Base-by-base conservation (phyloP, 306 rosid genomes). In the Betula pendula region DNA sequence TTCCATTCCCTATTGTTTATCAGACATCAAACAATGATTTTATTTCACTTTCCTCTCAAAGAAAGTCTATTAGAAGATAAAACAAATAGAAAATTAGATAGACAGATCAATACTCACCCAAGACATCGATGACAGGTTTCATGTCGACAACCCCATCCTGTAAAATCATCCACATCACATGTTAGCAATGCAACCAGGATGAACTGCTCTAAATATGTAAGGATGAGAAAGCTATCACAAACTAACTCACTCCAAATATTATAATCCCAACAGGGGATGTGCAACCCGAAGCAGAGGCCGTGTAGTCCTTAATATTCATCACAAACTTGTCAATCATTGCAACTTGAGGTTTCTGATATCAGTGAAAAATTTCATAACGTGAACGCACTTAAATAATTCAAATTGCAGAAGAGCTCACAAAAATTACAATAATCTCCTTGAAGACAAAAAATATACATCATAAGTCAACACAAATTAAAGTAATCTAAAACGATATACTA, bases 241-340 rank as follows among this genome's bases (percentile, higher is more conserved):
- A 75, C 47, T 24, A 24, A 80, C 94, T 79, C 56, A 90, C 94
- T 81, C 94, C 91, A 84, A 90, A 87, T 71, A 86, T 74, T 31
- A 86, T 72, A 71, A 90, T 81, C 43, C 83, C 89, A 47, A 68
- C 49, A 0, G 89, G 94, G 60, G 82, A 67, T 20, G 79, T 75
- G 47, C 17, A 62, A 65, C 60, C 85, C 14, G 92, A 88, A 73
- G 79, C 85, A 44, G 84, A 75, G 70, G 68, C 59, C 0, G 89
- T 63, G 73, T 60, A 90, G 38, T 77, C 73, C 80, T 69, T 81
- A 22, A 90, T 81, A 49, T 80, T 81, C 29, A 1, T 24, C 8
- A 86, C 73, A 68, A 87, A 87, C 55, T 72, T 62, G 45, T 81
- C 84, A 58, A 68, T 27, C 80, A 65, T 65, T 38, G 66, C 44